Base-by-base conservation (phyloP, 805 yeast genomes). In the Yamadazyma olivae region DNA sequence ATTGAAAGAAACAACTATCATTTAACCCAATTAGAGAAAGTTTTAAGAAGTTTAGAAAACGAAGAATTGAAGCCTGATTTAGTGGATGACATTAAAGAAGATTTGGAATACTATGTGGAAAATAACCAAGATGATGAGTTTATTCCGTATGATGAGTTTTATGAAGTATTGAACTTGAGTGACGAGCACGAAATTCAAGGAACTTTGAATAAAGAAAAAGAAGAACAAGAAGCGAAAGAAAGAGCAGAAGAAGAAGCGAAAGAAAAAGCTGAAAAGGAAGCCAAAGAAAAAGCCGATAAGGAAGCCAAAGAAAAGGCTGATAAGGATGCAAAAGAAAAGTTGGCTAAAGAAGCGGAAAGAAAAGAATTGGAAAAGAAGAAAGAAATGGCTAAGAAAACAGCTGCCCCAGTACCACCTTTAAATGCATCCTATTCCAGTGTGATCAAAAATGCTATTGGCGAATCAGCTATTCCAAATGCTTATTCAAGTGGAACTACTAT, bases 61-160 rank as follows among this genome's bases (percentile, higher is more conserved):
- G 91, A 87, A 44, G 82, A 77, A 30, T 62, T 93, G 44, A 88
- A 82, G 24, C 83, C 89, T 2, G 95, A 84, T 14, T 75, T 77
- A 34, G 78, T 91, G 7, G 81, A 81, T 49, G 81, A 73, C 16
- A 77, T 88, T 39, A 81, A 82, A 54, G 98, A 91, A 35, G 98
- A 91, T 57, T 84, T 91, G 56, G 85, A 77, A 48, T 91, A 93
- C 64, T 90, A 87, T 58, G 93, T 93, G 20, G 98, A 93, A 49
- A 84, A 88, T 44, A 91, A 91, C 54, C 93, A 84, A 59, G 96
- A 89, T 38, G 90, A 81, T 4, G 96, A 90, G 51, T 91, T 89
- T 57, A 83, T 90, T 22, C 97, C 89, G 53, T 95, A 91, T 59
- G 96, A 90, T 49, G 89, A 87, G 10, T 77, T 91, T 42, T 93